Evolutionary conservation across 441 rosid species (phyloP), one percentile per base, ranked within the genome.

Genomic region (Monsonia emarginata): DNA sequence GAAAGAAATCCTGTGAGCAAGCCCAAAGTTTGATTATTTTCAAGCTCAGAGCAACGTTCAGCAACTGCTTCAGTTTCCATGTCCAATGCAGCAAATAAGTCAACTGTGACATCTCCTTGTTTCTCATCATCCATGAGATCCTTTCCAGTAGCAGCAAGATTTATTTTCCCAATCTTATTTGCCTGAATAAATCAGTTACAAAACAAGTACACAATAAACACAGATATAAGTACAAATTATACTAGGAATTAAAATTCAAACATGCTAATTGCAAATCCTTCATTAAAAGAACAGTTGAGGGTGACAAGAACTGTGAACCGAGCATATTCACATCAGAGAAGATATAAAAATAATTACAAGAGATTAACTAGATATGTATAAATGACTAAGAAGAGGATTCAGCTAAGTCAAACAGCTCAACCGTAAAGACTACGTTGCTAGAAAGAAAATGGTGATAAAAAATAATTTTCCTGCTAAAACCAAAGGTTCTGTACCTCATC

Each of bases 41-140:
- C 94, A 68, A 95, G 88, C 78, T 95, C 97, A 2, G 90, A 72
- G 71, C 79, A 78, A 77, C 89, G 81, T 77, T 88, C 96, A 70
- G 82, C 69, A 11, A 90, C 89, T 67, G 99, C 97, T 73, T 90
- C 98, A 71, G 82, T 76, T 86, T 95, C 99, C 95, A 90, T 76
- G 81, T 92, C 99, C 66, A 89, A 68, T 67, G 98, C 94, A 70
- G 97, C 75, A 82, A 81, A 95, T 70, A 92, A 89, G 83, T 95
- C 99, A 70, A 90, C 58, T 6, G 90, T 88, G 69, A 95, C 92
- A 81, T 95, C 98, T 80, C 91, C 97, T 80, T 81, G 98, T 73
- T 95, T 95, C 78, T 95, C 99, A 57, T 95, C 99, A 69, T 95
- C 99, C 97, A 95, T 90, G 74, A 92, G 94, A 85, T 95, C 98